phyloP scores from a whole-genome alignment of 768 basidiomycete genomes.

The Lyophyllum shimeji region DNA sequence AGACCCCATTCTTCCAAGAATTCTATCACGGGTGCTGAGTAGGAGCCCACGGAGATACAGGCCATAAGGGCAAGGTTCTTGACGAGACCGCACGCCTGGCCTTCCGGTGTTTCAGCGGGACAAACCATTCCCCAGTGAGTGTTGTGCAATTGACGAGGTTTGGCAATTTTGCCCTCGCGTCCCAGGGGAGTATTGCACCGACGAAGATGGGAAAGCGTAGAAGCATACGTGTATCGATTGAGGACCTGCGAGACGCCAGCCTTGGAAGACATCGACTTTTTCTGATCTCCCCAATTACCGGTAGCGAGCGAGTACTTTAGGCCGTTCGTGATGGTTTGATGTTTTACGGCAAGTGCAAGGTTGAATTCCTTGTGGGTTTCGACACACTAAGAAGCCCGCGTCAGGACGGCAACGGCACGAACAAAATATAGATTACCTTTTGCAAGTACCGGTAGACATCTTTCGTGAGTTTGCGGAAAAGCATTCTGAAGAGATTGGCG shows the following conservation, averaged over 20 bases:
- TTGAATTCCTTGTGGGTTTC: constrained; percentile 96
- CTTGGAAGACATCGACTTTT: constrained; percentile 97
- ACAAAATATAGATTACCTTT: constrained; percentile 57
- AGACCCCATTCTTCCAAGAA: constrained; percentile 99
- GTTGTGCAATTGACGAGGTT: constrained; percentile 98
- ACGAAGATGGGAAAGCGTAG: constrained; percentile 95
- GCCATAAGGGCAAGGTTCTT: constrained; percentile 98
- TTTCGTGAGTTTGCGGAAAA: constrained; percentile 94
- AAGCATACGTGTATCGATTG: constrained; percentile 98
- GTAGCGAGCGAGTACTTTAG: constrained; percentile 97
- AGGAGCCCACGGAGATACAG: constrained; percentile 96
- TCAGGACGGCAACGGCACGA: constrained; percentile 9
- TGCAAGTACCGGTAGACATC: constrained; percentile 97
- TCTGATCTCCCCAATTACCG: constrained; percentile 99
- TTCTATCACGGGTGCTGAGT: constrained; percentile 94
- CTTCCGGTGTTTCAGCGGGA: constrained; percentile 99
- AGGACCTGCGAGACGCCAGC: constrained; percentile 99
- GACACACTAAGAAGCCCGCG: constrained; percentile 69
- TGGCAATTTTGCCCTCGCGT: constrained; percentile 98
- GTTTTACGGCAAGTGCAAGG: constrained; percentile 87
- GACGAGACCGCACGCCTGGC: constrained; percentile 98
- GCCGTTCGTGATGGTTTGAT: constrained; percentile 97
- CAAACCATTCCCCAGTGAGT: constrained; percentile 99
- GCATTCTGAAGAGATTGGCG: constrained; percentile 96
- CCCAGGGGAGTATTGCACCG: constrained; percentile 98